These are phyloP conservation scores for Insectozyma bohioensis DNA, from an alignment of 1,139 yeast species.

Conservation along the genomic window DNA sequence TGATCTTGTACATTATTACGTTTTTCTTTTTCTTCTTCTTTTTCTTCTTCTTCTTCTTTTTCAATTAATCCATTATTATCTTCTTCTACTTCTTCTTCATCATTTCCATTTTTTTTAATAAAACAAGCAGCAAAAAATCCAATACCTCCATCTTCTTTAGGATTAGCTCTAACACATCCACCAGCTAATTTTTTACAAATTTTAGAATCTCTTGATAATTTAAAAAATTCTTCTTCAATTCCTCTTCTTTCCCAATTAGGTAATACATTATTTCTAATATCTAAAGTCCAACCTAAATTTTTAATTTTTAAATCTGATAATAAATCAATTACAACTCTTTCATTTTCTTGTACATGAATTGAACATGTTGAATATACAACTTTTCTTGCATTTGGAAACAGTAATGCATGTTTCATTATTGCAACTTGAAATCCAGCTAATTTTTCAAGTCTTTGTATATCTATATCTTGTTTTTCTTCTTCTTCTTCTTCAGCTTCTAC, in stretches of 20 bases:
- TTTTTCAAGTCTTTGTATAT: conserved; percentile 62
- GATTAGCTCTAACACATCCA: conserved; percentile 82
- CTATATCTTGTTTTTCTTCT: conserved; percentile 41
- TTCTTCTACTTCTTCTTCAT: conserved; percentile 14
- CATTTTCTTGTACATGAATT: conserved; percentile 90
- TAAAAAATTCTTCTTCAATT: conserved; percentile 58
- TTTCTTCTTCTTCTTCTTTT: conserved; percentile 3
- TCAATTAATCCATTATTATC: neutral
- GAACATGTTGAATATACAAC: conserved; percentile 97
- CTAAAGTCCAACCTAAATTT: conserved; percentile 72
- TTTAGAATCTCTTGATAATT: conserved; percentile 44
- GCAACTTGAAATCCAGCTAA: conserved; percentile 83
- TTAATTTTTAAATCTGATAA: conserved; percentile 62
- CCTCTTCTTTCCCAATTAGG: conserved; percentile 91
- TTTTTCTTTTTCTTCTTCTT: conserved; percentile 16
- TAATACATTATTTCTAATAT: conserved; percentile 60
- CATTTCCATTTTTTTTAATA: conserved; percentile 26
- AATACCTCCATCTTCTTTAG: conserved; percentile 91
- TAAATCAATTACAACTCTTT: conserved; percentile 79
- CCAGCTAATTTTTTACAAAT: conserved; percentile 62
- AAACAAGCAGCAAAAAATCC: conserved; percentile 95
- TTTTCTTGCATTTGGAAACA: conserved; percentile 70
- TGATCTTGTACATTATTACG: conserved; percentile 1
- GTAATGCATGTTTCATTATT: conserved; percentile 84
- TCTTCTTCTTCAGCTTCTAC: conserved; percentile 28